These are phyloP conservation scores for Cucumis cinereus DNA, from an alignment of 306 rosid genomes.

Conservation along the genomic window DNA sequence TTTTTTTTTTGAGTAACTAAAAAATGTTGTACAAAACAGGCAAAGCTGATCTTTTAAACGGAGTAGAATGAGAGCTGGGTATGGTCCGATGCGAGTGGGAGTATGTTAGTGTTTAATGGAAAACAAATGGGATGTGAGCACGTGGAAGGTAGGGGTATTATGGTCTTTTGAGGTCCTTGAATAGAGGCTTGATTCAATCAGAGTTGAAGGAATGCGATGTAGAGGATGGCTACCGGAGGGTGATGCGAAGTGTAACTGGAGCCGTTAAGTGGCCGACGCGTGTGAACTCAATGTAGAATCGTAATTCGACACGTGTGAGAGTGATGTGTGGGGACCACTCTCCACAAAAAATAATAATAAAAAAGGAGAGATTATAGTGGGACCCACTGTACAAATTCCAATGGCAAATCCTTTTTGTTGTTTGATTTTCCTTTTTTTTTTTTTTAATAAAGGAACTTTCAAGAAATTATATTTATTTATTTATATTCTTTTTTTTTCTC, in stretches of 20 bases:
- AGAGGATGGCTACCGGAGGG: constrained; percentile 25
- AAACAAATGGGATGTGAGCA: neutral
- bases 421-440: neutral
- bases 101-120: accelerated
- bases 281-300: neutral
- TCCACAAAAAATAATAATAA: neutral
- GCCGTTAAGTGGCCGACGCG: constrained; percentile 27
- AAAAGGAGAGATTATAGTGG: constrained; percentile 14
- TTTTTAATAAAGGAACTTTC: neutral
- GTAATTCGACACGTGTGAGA: constrained; percentile 34
- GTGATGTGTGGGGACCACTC: constrained; percentile 14
- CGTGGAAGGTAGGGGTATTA: neutral
- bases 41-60: neutral
- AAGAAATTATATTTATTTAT: neutral
- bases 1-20: neutral
- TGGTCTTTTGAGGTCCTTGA: neutral
- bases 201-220: neutral
- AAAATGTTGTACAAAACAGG: neutral
- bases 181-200: neutral
- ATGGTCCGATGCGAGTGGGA: neutral
- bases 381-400: neutral
- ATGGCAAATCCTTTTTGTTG: constrained; percentile 10
- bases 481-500: too few relatives aligned
- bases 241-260: constrained; percentile 36
- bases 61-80: neutral